Conservation (phyloP, 371 early-diverging fungal species). For the Circinella umbellata region DNA sequence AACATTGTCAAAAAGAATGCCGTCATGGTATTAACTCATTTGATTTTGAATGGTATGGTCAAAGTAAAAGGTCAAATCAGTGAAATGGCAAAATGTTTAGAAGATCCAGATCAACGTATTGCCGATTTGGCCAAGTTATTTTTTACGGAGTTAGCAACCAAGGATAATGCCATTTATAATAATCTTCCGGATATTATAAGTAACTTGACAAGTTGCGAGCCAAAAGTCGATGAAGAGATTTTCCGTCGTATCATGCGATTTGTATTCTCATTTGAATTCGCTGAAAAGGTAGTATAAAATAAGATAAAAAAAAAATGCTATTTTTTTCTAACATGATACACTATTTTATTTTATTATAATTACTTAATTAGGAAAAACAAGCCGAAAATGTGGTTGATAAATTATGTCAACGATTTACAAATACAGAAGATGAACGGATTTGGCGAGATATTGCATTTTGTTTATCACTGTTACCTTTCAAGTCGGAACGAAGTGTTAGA, state of each 20-base stretch:
- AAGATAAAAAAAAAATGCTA: neutral
- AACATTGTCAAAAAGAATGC: conserved; percentile 89
- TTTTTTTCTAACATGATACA: no score
- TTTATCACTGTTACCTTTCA: conserved; percentile 85
- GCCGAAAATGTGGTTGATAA: conserved; percentile 94
- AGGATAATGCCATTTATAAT: conserved; percentile 98
- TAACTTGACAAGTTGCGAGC: conserved; percentile 71
- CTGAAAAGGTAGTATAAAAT: conserved; percentile 69
- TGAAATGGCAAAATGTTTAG: conserved; percentile 96
- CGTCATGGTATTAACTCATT: conserved; percentile 96
- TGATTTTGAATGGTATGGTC: conserved; percentile 98
- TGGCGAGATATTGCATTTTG: conserved; percentile 95
- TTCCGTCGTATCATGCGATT: conserved; percentile 93
- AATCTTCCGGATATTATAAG: conserved; percentile 97
- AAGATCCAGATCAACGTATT: conserved; percentile 86
- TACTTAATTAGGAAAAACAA: conserved; percentile 77
- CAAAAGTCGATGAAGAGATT: conserved; percentile 70
- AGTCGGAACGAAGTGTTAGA: conserved; percentile 82
- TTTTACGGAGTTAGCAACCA: conserved; percentile 93
- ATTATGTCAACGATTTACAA: conserved; percentile 89
- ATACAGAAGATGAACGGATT: conserved; percentile 72
- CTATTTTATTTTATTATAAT: no score
- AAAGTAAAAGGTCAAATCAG: conserved; percentile 97
- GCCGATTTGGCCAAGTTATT: conserved; percentile 91
- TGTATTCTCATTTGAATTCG: conserved; percentile 83